Base-by-base conservation (phyloP, 164 flowering plant species). In the Magnolia officinalis region DNA sequence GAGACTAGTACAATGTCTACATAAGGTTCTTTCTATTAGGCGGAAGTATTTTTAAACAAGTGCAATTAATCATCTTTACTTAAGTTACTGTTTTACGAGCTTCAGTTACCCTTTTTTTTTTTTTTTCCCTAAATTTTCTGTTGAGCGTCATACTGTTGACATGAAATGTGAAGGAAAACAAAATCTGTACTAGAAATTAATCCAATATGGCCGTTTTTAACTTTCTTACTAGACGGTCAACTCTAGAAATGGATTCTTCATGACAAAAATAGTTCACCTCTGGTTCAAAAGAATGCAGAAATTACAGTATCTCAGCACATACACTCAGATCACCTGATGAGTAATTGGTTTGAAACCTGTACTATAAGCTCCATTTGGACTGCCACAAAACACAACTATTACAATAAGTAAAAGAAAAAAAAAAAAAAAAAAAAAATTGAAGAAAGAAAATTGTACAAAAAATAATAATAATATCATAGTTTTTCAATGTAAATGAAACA, bases 361-460 rank as follows among this genome's bases (percentile, higher is more conserved):
- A 87, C 97, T 95, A 79, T 95, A 92, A 79, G 98, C 98, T 88
- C 98, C 98, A 83, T 91, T 87, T 52, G 98, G 98, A 81, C 98
- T 95, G 98, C 89, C 87, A 73, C n/a, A 71, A 77, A 70, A 77
- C 6, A 67, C 75, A 50, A 37, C 8, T 45, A 66, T 67, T 61
- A 18, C 31, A 68, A 29, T 14, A 31, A 68, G 49, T 68, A 68
- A 31, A 68, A 65, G 2, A 26, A 2, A 21, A 65, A 29, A 65
- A 23, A 65, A 76, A 63, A 26, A 65, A 21, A 65, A 29, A 65
- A 23, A 65, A 76, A 71, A 26, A n/a, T n/a, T 8, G 13, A 63
- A 29, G 14, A 51, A 6, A 6, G 14, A 51, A 18, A 23, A 76
- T 6, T 24, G 20, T 64, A 71, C 11, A 64, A 24, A 24, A 19